Conservation (phyloP, 345 rosid species). For the Sisymbrium irio region DNA sequence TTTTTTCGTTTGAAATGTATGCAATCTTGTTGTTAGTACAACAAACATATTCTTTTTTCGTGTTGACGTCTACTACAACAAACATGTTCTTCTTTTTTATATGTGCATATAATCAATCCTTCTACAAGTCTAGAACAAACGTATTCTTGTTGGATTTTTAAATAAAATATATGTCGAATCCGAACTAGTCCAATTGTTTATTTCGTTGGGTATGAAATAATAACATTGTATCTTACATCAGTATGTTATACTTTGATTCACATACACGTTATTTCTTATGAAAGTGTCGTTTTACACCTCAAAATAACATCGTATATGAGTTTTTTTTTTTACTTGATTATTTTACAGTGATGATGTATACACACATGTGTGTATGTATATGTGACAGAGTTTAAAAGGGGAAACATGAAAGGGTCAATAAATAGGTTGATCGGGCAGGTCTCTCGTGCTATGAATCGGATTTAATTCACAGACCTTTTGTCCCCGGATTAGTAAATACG, state of each 20-base stretch:
- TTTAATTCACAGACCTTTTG: constrained; percentile 18
- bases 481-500: constrained; percentile 22
- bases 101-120: background rate
- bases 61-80: background rate
- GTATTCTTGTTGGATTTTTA: background rate
- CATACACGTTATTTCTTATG: background rate
- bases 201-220: background rate
- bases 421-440: constrained; percentile 20
- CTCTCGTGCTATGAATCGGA: constrained; percentile 33
- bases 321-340: background rate
- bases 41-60: background rate
- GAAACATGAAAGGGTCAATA: constrained; percentile 29
- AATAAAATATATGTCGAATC: background rate
- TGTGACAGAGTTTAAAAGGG: constrained; percentile 13
- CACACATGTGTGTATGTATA: background rate
- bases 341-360: background rate
- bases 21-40: constrained; percentile 9
- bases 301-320: background rate
- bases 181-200: background rate
- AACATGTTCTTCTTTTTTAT: background rate
- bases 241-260: background rate
- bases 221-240: background rate
- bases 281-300: background rate
- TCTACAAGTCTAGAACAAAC: background rate
- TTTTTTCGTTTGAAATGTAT: constrained; percentile 3